Percentiles rank a stretch among this genome's conserved stretches.
phyloP scores from a whole-genome alignment of 2,329 filamentous ascomycete species.

The Neocatenulostroma microsporum region DNA sequence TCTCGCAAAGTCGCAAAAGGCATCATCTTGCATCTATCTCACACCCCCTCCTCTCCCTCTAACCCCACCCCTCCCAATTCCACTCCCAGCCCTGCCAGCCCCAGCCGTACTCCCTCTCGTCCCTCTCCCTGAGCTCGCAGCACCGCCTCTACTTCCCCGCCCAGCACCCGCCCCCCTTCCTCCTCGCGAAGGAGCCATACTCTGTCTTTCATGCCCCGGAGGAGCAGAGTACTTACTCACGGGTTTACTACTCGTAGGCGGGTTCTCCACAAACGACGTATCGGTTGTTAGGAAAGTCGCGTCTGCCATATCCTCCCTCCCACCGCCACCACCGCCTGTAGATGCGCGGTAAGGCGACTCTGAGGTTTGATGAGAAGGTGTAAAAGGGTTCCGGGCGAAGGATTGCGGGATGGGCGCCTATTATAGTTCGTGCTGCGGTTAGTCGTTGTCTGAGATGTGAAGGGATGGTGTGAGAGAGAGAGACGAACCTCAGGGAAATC shows the following conservation, averaged over 20 bases:
- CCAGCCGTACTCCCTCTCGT: slow-evolving; percentile 7
- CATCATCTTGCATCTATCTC: no score
- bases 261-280: slow-evolving; percentile 84
- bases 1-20: no score
- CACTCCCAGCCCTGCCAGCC: slow-evolving; percentile 9
- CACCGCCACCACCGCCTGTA: no score
- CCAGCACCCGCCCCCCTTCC: slow-evolving; percentile 4
- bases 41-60: slow-evolving; percentile 1
- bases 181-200: background rate
- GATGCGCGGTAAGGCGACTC: slow-evolving; percentile 15
- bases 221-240: slow-evolving; percentile 25
- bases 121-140: slow-evolving; percentile 3
- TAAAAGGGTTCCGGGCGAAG: no score
- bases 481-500: slow-evolving; percentile 86
- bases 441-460: no score
- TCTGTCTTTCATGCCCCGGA: slow-evolving; percentile 7
- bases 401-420: slow-evolving; percentile 78
- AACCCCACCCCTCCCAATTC: slow-evolving; percentile 6
- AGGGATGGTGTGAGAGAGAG: no score
- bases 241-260: slow-evolving; percentile 44
- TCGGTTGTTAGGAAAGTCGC: slow-evolving; percentile 91
- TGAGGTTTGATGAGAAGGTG: no score
- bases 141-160: slow-evolving; percentile 1
- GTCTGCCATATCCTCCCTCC: no score
- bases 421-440: no score